Evolutionary conservation across 1,284 basidiomycete genomes (phyloP).

Genomic region (Moniliella sp.): DNA sequence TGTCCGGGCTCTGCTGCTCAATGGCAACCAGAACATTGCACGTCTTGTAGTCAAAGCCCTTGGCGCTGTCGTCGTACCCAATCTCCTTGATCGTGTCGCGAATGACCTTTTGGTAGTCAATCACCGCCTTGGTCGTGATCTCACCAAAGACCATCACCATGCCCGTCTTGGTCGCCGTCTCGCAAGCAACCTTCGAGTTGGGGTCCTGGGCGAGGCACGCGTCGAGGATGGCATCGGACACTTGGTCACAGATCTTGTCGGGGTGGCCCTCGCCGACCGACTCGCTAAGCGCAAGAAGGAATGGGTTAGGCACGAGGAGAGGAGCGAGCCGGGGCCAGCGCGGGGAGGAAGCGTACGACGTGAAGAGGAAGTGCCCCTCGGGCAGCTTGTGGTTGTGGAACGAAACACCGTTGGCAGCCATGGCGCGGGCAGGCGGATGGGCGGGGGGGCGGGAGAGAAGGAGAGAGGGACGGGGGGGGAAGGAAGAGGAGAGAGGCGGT

Average conservation of each 20-base stretch:
- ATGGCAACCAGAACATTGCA: slow-evolving; percentile 82
- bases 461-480: too few relatives aligned
- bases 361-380: slow-evolving; percentile 34
- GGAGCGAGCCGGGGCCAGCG: background rate
- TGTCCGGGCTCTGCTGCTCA: slow-evolving; percentile 98
- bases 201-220: slow-evolving; percentile 90
- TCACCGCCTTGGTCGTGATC: slow-evolving; percentile 78
- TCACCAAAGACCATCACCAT: slow-evolving; percentile 66
- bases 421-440: too few relatives aligned
- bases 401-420: too few relatives aligned
- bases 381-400: slow-evolving; percentile 12
- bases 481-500: too few relatives aligned
- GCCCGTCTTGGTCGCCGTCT: slow-evolving; percentile 36
- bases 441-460: too few relatives aligned
- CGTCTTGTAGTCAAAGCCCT: slow-evolving; percentile 99
- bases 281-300: slow-evolving; percentile 21
- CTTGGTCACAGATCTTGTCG: slow-evolving; percentile 98
- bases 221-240: slow-evolving; percentile 69
- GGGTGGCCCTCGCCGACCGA: slow-evolving; percentile 36
- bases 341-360: slow-evolving; percentile 23
- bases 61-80: slow-evolving; percentile 88
- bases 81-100: slow-evolving; percentile 87
- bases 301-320: too few relatives aligned
- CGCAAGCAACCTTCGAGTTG: slow-evolving; percentile 51
- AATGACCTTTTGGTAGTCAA: slow-evolving; percentile 95